phyloP scores from a whole-genome alignment of 257 asterid species.

The Nicotiana knightiana region DNA sequence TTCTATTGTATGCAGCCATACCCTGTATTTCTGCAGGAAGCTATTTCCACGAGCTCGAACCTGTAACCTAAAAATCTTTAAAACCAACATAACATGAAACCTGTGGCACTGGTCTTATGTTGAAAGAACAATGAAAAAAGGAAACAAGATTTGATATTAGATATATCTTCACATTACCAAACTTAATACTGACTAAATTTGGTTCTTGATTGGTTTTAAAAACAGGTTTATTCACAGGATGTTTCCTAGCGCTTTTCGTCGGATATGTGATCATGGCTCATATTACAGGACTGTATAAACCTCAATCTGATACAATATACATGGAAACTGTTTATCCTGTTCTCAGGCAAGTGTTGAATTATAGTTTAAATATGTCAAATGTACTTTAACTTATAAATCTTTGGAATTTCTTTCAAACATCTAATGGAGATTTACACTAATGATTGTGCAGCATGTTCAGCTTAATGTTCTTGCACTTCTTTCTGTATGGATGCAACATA shows the following conservation, averaged over 20 bases:
- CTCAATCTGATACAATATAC: conserved; percentile 54
- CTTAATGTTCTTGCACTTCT: conserved; percentile 71
- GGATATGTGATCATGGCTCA: conserved; percentile 86
- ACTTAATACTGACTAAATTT: background rate
- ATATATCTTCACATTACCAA: background rate
- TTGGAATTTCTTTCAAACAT: background rate
- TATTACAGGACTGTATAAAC: conserved; percentile 59
- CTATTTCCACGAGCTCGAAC: too few relatives aligned
- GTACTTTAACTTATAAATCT: too few relatives aligned
- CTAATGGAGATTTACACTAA: background rate
- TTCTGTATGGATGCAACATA: conserved; percentile 86
- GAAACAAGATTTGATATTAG: background rate
- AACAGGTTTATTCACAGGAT: conserved; percentile 78
- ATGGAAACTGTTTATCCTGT: conserved; percentile 93
- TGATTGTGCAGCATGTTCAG: conserved; percentile 76
- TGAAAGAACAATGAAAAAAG: background rate
- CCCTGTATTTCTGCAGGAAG: too few relatives aligned
- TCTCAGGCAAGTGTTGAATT: conserved; percentile 55
- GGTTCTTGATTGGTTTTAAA: background rate
- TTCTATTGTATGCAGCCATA: too few relatives aligned
- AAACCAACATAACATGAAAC: background rate
- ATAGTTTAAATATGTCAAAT: background rate
- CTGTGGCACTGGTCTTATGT: background rate
- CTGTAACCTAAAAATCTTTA: too few relatives aligned
- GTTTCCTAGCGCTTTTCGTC: conserved; percentile 63